Evolutionary conservation across 2,329 filamentous ascomycete genomes (phyloP).

Genomic region (Sarocladiaceae sp.): DNA sequence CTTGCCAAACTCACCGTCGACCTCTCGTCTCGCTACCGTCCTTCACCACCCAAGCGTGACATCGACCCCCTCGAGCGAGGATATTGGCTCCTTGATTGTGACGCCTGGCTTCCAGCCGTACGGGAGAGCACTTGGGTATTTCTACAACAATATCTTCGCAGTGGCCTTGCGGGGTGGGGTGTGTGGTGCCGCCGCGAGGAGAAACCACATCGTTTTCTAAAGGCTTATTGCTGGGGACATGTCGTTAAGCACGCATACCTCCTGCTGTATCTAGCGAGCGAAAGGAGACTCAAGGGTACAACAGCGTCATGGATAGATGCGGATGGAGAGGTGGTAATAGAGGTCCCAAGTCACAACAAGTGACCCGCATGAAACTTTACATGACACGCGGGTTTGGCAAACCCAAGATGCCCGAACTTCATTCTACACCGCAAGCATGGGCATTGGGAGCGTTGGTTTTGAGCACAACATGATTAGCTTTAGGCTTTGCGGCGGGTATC

Average conservation of each 20-base stretch:
- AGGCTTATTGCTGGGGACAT: constrained; percentile 76
- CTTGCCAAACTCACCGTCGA: constrained; percentile 48
- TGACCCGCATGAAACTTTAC: constrained; percentile 15
- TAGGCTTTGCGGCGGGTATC: not conserved
- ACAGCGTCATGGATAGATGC: constrained; percentile 65
- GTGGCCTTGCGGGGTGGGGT: constrained; percentile 62
- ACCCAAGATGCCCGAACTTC: no score
- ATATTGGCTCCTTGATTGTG: constrained; percentile 66
- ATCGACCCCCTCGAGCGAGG: constrained; percentile 64
- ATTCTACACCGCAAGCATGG: constrained; percentile 6
- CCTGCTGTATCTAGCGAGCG: constrained; percentile 68
- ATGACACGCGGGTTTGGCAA: constrained; percentile 11
- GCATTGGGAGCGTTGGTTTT: not conserved
- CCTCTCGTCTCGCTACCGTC: constrained; percentile 49
- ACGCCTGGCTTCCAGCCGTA: constrained; percentile 44
- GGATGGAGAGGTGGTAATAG: constrained; percentile 46
- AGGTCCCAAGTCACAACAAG: no score
- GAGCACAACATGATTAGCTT: not conserved
- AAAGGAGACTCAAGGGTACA: constrained; percentile 53
- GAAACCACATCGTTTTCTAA: constrained; percentile 37
- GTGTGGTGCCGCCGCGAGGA: constrained; percentile 48
- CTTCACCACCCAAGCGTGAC: constrained; percentile 24
- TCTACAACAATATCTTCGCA: constrained; percentile 54
- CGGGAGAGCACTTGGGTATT: constrained; percentile 58
- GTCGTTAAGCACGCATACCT: constrained; percentile 70